A percentile compares a stretch with the other conserved stretches of the same genome.
These are phyloP conservation scores for Calvatia gigantea DNA, from an alignment of 768 basidiomycete species.

Conservation along the genomic window DNA sequence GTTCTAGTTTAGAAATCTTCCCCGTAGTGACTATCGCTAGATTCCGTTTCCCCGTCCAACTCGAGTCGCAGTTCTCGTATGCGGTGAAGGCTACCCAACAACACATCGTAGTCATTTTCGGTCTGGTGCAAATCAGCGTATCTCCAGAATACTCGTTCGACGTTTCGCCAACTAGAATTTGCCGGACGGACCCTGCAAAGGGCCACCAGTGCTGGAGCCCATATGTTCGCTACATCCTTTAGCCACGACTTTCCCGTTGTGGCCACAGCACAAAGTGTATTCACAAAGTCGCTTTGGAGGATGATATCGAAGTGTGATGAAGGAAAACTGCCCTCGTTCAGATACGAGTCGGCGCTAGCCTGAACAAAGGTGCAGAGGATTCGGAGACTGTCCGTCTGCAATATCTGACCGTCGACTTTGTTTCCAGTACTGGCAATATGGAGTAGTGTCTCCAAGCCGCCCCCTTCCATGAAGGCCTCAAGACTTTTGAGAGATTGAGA, in stretches of 20 bases:
- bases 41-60: neutral
- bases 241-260: constrained; percentile 34
- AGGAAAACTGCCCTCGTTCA: constrained; percentile 5
- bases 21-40: neutral
- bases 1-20: constrained; percentile 6
- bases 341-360: constrained; percentile 21
- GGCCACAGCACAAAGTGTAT: constrained; percentile 27
- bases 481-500: constrained; percentile 23
- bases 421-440: constrained; percentile 30
- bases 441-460: constrained; percentile 32
- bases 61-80: constrained; percentile 2
- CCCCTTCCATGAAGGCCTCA: constrained; percentile 27
- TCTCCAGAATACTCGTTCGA: constrained; percentile 25
- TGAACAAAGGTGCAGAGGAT: constrained; percentile 33
- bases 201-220: constrained; percentile 32
- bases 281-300: constrained; percentile 35
- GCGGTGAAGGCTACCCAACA: neutral
- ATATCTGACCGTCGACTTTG: constrained; percentile 31
- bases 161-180: constrained; percentile 28
- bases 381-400: constrained; percentile 37
- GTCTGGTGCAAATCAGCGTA: constrained; percentile 22
- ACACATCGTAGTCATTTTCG: constrained; percentile 15
- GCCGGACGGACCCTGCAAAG: constrained; percentile 30
- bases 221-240: constrained; percentile 31
- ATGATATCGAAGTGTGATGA: constrained; percentile 24